These are phyloP conservation scores for Erodium trifolium DNA, from an alignment of 441 rosid genomes.

Conservation along the genomic window DNA sequence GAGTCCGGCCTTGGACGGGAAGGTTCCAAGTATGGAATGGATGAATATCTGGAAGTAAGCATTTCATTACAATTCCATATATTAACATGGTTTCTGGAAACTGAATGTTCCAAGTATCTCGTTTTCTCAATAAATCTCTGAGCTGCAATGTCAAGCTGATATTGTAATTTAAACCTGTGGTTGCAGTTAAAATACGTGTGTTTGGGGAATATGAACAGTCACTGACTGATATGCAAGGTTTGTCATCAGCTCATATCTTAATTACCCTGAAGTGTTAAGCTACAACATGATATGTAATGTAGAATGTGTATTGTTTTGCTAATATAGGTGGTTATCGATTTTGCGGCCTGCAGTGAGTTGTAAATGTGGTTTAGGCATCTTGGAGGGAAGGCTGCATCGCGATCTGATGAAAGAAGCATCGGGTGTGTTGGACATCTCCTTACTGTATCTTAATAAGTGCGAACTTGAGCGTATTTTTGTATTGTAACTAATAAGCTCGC, in stretches of 20 bases:
- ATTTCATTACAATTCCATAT: neutral
- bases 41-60: constrained; percentile 80
- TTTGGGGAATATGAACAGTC: constrained; percentile 23
- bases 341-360: neutral
- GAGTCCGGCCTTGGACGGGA: constrained; percentile 97
- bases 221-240: constrained; percentile 4
- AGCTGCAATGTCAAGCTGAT: neutral
- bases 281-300: neutral
- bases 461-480: neutral
- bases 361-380: constrained; percentile 2
- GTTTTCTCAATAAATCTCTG: neutral
- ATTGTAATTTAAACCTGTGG: constrained; percentile 3
- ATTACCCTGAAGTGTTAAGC: neutral
- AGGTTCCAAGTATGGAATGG: constrained; percentile 95
- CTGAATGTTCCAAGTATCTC: neutral
- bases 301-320: neutral
- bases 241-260: neutral
- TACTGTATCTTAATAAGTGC: neutral
- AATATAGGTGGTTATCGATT: neutral
- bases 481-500: neutral
- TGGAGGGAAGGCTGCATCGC: constrained; percentile 2
- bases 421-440: neutral
- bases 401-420: neutral
- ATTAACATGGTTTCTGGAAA: neutral
- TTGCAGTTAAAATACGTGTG: constrained; percentile 25